A percentile compares a stretch with the other conserved stretches of the same genome.
Evolutionary conservation across 805 yeast genomes (phyloP).

Genomic region (Yarrowia divulgata): DNA sequence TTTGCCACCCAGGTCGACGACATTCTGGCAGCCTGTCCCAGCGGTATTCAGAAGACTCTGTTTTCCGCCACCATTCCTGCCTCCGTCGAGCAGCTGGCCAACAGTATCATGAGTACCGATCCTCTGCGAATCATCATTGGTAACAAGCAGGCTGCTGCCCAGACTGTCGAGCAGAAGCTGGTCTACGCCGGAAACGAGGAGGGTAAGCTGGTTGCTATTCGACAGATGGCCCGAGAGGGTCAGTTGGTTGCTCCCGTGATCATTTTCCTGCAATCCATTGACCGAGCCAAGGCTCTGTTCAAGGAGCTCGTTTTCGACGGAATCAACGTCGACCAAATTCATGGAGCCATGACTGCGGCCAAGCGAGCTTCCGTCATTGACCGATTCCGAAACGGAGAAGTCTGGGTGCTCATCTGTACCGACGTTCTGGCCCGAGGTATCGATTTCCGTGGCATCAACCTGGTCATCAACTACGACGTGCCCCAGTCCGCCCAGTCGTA

Average conservation of each 20-base stretch:
- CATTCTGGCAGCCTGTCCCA: slow-evolving; percentile 65
- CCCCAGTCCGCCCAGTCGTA: slow-evolving; percentile 94
- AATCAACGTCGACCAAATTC: slow-evolving; percentile 92
- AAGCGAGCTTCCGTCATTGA: slow-evolving; percentile 88
- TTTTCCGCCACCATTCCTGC: slow-evolving; percentile 97
- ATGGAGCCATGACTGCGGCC: slow-evolving; percentile 87
- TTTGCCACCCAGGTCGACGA: slow-evolving; percentile 92
- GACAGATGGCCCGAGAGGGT: slow-evolving; percentile 77
- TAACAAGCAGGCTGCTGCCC: slow-evolving; percentile 90
- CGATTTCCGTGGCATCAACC: slow-evolving; percentile 92
- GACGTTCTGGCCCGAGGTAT: slow-evolving; percentile 97
- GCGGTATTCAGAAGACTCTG: slow-evolving; percentile 68
- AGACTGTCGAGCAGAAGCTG: slow-evolving; percentile 79
- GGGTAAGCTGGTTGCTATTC: slow-evolving; percentile 90
- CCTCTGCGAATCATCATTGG: slow-evolving; percentile 90
- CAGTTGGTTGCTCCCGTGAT: slow-evolving; percentile 92
- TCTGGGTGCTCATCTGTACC: slow-evolving; percentile 96
- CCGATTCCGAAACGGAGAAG: slow-evolving; percentile 84
- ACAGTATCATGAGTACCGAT: slow-evolving; percentile 75
- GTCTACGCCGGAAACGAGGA: slow-evolving; percentile 91
- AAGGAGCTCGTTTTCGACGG: slow-evolving; percentile 93
- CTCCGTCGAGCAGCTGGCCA: slow-evolving; percentile 86
- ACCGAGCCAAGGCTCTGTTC: slow-evolving; percentile 92
- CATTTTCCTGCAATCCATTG: slow-evolving; percentile 88
- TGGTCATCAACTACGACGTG: slow-evolving; percentile 95